A percentile compares a stretch with the other conserved stretches of the same genome.
Conservation (phyloP, 2,329 filamentous ascomycete genomes). For the Botrytis squamosa region DNA sequence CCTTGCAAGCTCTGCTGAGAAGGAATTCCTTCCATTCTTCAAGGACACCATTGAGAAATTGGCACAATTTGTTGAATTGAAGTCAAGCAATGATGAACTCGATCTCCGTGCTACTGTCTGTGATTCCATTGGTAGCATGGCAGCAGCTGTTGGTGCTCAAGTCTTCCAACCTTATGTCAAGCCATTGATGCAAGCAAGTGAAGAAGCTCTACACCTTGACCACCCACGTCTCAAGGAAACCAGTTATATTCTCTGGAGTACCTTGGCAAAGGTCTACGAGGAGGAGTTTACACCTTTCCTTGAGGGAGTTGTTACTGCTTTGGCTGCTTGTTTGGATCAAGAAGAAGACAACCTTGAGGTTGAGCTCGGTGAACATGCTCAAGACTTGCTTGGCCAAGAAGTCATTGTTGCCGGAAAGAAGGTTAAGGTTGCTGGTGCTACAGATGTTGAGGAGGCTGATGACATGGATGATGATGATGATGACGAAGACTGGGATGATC, state of each 20-base stretch:
- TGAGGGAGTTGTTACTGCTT: conserved; percentile 71
- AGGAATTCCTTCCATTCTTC: conserved; percentile 88
- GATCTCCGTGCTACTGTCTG: conserved; percentile 86
- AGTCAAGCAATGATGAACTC: conserved; percentile 86
- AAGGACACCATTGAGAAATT: conserved; percentile 87
- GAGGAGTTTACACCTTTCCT: conserved; percentile 79
- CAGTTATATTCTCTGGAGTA: conserved; percentile 95
- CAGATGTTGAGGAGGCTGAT: conserved; percentile 57
- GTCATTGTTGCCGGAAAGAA: conserved; percentile 80
- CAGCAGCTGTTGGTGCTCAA: conserved; percentile 78
- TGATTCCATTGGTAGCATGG: conserved; percentile 92
- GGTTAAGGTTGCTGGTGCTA: conserved; percentile 71
- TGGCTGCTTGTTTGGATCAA: conserved; percentile 83
- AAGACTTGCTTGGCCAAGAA: conserved; percentile 72
- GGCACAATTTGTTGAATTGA: conserved; percentile 78
- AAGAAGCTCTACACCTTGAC: conserved; percentile 84
- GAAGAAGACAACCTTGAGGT: conserved; percentile 82
- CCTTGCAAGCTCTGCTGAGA: conserved; percentile 80
- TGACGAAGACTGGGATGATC: conserved; percentile 80
- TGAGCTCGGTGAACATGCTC: conserved; percentile 70
- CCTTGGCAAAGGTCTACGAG: conserved; percentile 89
- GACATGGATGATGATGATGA: conserved; percentile 68
- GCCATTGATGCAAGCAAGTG: conserved; percentile 86
- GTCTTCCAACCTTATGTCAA: conserved; percentile 89
- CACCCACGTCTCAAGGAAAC: conserved; percentile 92